These are phyloP conservation scores for Middelhovenomyces tepae DNA, from an alignment of 805 yeast genomes.

Conservation along the genomic window DNA sequence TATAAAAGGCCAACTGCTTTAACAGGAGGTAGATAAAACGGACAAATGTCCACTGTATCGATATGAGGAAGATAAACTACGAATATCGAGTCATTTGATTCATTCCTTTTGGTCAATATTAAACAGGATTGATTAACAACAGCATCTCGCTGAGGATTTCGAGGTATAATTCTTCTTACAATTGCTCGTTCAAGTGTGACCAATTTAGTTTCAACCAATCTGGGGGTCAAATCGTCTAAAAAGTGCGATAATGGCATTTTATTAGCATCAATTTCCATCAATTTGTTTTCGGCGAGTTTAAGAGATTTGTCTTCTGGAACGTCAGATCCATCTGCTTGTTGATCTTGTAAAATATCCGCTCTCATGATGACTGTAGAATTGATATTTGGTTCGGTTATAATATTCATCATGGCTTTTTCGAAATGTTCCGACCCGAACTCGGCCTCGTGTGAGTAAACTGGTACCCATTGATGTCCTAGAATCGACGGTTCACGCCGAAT, in stretches of 20 bases:
- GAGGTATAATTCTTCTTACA: conserved; percentile 82
- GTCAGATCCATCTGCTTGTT: conserved; percentile 9
- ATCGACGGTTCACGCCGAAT: conserved; percentile 34
- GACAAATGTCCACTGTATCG: conserved; percentile 47
- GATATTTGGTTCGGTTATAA: conserved; percentile 77
- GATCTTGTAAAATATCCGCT: conserved; percentile 54
- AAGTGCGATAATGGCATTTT: conserved; percentile 23
- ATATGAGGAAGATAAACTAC: conserved; percentile 78
- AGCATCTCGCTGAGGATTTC: conserved; percentile 80
- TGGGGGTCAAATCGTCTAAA: conserved; percentile 15
- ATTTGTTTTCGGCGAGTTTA: not conserved
- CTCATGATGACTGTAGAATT: conserved; percentile 86
- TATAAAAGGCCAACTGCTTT: conserved; percentile 65
- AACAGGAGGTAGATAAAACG: conserved; percentile 86
- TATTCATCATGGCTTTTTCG: conserved; percentile 66
- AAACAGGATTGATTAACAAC: conserved; percentile 81
- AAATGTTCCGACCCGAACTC: conserved; percentile 50
- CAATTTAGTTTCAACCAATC: conserved; percentile 7
- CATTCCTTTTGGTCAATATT: conserved; percentile 26
- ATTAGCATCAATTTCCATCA: conserved; percentile 35
- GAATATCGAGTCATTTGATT: conserved; percentile 33
- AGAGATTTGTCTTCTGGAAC: not conserved
- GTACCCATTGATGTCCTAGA: conserved; percentile 56
- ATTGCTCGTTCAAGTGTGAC: conserved; percentile 28
- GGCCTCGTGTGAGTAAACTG: conserved; percentile 41